Evolutionary conservation across 208 protist genomes (phyloP), one percentile per base, ranked within the genome.

Genomic region (Wallacemonas sp.): DNA sequence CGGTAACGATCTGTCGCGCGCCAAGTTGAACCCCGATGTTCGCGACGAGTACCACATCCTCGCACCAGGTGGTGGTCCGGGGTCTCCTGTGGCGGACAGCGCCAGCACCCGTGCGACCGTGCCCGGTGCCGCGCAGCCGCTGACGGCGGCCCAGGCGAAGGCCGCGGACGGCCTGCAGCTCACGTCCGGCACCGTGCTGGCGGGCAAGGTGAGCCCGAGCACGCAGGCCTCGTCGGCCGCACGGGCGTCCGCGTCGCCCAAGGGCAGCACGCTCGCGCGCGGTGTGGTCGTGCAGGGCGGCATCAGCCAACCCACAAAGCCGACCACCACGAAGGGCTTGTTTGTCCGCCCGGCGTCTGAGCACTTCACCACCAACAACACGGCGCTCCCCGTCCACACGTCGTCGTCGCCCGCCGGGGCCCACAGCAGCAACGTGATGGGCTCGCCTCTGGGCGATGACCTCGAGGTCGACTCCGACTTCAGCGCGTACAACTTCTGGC

Each of bases 401-500:
- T 25, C 38, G n/a, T n/a, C n/a, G n/a, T n/a, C 25, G 57, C 20
- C 42, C 26, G 5, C 33, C 3, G 38, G 16, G 57, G 8, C 10
- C 5, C 7, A 33, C 11, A 8, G 20, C 31, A 18, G 25, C 44
- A 33, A 20, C 25, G 5, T 10, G 11, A 31, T 29, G 10, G 25
- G 20, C 7, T 39, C 33, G 28, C 31, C 26, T 8, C 44, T 42
- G 33, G 46, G 49, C 20, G 69, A 83, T 10, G 77, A 92, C 45
- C 54, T 82, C 22, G 57, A 62, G 20, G 61, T 78, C 11, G 86
- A 92, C 46, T 45, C 74, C 2, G 89, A 97, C 14, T 97, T 90
- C 67, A 69, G 81, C 61, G 79, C 75, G 1, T 94, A 81, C 61
- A 79, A 82, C 29, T 94, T 85, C 65, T 97, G 91, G 91, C 80